Evolutionary conservation across 139 green algal species (phyloP).

Genomic region (Auxenochlorella pyrenoidosa): DNA sequence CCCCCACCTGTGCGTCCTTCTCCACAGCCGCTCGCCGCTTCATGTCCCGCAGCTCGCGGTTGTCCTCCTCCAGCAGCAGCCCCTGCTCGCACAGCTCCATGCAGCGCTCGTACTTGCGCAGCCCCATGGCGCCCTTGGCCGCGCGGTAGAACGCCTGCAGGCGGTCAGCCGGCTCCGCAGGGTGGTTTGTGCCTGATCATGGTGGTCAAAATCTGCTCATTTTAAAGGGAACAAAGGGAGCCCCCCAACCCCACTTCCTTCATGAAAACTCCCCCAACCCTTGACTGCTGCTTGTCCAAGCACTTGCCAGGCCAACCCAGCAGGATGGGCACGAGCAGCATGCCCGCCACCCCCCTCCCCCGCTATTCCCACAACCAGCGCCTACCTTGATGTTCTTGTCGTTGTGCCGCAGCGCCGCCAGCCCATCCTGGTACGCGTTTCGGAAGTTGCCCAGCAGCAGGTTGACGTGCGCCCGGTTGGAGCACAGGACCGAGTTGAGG

Average conservation of each 20-base stretch:
- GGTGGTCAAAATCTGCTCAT: too few species aligned
- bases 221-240: too few species aligned
- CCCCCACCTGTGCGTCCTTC: conserved; percentile 6
- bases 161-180: not conserved
- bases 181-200: not conserved
- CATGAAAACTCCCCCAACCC: too few species aligned
- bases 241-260: too few species aligned
- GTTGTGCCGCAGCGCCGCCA: conserved; percentile 57
- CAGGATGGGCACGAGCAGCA: not conserved
- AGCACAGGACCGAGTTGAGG: conserved; percentile 63
- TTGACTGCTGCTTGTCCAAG: too few species aligned
- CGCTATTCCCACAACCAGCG: too few species aligned
- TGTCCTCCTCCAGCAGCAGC: conserved; percentile 62
- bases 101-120: conserved; percentile 66
- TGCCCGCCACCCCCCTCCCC: too few species aligned
- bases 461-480: conserved; percentile 86
- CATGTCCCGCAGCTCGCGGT: conserved; percentile 61
- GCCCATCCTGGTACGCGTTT: conserved; percentile 72
- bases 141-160: conserved; percentile 74
- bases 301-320: not conserved
- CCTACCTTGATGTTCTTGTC: conserved; percentile 71
- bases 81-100: conserved; percentile 62
- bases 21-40: conserved; percentile 7
- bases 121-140: conserved; percentile 72
- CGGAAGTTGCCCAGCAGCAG: conserved; percentile 83